Evolutionary conservation across 1,139 yeast genomes (phyloP).

Genomic region (Wickerhamomyces sp.): DNA sequence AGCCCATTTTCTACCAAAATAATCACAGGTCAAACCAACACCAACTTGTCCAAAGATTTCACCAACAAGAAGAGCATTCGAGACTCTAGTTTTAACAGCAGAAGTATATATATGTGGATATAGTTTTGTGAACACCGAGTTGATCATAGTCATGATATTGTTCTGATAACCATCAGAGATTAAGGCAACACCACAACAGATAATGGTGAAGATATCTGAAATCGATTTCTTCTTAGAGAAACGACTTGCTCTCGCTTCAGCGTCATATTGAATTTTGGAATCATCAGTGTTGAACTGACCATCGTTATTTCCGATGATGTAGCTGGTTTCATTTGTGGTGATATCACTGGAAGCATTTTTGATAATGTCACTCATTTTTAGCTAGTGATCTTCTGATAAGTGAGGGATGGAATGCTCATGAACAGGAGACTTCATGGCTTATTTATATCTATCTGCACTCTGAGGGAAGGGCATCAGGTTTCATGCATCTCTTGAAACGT

Average conservation of each 20-base stretch:
- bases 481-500: too few species aligned
- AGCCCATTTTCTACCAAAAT: conserved; percentile 55
- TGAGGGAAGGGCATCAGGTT: too few species aligned
- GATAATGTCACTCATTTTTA: too few species aligned
- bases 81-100: conserved; percentile 48
- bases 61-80: conserved; percentile 54
- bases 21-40: conserved; percentile 53
- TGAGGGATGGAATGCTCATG: too few species aligned
- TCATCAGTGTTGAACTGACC: neutral
- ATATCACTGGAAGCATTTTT: too few species aligned
- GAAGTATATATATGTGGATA: conserved; percentile 41
- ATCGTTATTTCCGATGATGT: neutral
- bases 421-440: too few species aligned
- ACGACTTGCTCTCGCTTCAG: conserved; percentile 13
- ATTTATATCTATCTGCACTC: too few species aligned
- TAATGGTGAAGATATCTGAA: conserved; percentile 20
- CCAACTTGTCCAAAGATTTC: conserved; percentile 53
- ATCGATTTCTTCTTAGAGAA: conserved; percentile 17
- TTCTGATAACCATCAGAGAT: conserved; percentile 64
- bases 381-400: too few species aligned
- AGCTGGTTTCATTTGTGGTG: too few species aligned
- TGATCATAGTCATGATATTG: conserved; percentile 56
- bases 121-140: conserved; percentile 40
- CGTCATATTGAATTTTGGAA: conserved; percentile 11
- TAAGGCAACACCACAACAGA: conserved; percentile 46